phyloP scores from a whole-genome alignment of 805 yeast species.

The Blastobotrys parvus region DNA sequence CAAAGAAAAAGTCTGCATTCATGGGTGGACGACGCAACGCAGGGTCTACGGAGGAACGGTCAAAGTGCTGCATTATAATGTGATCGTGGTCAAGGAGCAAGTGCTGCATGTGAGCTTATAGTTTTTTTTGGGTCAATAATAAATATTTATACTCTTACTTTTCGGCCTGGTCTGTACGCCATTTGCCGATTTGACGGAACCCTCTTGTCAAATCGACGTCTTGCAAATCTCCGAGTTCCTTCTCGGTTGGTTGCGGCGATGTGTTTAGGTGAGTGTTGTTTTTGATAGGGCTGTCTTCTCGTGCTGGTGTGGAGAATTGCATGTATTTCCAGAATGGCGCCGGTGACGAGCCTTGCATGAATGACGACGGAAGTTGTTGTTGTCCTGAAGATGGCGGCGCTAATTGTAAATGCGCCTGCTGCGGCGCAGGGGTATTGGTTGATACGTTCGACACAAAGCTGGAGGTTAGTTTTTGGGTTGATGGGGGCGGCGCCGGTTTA shows the following conservation, averaged over 20 bases:
- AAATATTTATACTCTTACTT: no score
- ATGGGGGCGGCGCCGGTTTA: neutral
- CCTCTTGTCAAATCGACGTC: constrained; percentile 43
- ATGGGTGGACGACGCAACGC: neutral
- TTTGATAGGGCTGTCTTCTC: constrained; percentile 25
- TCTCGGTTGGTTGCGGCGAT: neutral
- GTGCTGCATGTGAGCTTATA: neutral
- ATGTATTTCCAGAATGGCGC: constrained; percentile 85
- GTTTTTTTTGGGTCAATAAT: neutral
- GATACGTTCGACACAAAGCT: neutral
- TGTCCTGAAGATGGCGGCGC: constrained; percentile 31
- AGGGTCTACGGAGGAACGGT: neutral
- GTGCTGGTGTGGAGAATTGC: constrained; percentile 42
- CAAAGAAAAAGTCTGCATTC: neutral
- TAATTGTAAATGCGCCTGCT: constrained; percentile 25
- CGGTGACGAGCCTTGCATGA: constrained; percentile 60
- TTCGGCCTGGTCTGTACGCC: no score
- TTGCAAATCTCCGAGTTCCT: constrained; percentile 34
- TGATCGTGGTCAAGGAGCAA: no score
- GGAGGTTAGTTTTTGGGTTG: neutral
- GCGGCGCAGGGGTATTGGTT: constrained; percentile 17
- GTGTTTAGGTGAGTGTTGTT: constrained; percentile 8
- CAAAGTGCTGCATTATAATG: neutral
- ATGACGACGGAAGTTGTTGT: constrained; percentile 33
- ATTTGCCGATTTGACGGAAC: constrained; percentile 28